A percentile compares a stretch with the other conserved stretches of the same genome.
Evolutionary conservation across 1,139 yeast genomes (phyloP).

Genomic region (Eremothecium coryli): DNA sequence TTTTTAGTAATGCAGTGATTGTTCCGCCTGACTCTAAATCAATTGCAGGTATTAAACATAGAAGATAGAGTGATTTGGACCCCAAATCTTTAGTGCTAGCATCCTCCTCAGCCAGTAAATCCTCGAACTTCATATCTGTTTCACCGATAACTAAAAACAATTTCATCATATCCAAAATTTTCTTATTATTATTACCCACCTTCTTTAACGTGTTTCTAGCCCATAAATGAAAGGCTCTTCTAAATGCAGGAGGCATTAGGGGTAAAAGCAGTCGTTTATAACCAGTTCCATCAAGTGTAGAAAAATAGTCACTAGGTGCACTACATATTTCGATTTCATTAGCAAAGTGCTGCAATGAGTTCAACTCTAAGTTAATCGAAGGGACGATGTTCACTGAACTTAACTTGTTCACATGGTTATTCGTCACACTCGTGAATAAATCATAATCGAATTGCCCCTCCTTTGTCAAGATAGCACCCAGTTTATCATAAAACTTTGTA

Average conservation of each 20-base stretch:
- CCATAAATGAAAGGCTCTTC: slow-evolving; percentile 2
- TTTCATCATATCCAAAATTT: neutral
- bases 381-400: neutral
- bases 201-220: neutral
- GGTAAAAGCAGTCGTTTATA: slow-evolving; percentile 1
- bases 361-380: neutral
- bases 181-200: too few species aligned
- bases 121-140: neutral
- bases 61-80: slow-evolving; percentile 1
- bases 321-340: neutral
- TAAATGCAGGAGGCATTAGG: neutral
- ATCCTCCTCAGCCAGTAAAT: too few species aligned
- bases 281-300: neutral
- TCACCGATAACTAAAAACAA: neutral
- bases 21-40: too few species aligned
- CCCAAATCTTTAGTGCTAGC: too few species aligned
- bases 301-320: neutral
- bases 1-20: slow-evolving; percentile 1
- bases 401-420: neutral
- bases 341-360: slow-evolving; percentile 3
- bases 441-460: neutral
- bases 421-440: neutral
- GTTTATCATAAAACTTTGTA: slow-evolving; percentile 8
- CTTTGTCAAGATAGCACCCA: neutral
- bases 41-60: neutral